These are phyloP conservation scores for Calcarisporium arbuscula DNA, from an alignment of 2,329 filamentous ascomycete genomes.

Conservation along the genomic window DNA sequence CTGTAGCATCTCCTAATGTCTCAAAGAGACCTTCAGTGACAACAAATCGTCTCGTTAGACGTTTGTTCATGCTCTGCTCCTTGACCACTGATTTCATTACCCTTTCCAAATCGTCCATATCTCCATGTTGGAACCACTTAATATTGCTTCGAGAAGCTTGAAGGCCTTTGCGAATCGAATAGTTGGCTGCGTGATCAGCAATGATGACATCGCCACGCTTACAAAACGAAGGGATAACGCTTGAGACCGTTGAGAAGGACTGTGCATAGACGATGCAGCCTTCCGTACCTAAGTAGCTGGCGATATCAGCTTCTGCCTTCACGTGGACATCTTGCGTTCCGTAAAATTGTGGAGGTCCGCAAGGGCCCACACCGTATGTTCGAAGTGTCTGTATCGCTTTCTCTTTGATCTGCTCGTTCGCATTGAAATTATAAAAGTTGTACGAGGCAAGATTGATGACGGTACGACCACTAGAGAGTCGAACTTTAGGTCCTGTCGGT, in stretches of 20 bases:
- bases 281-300: slow-evolving; percentile 81
- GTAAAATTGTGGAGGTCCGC: slow-evolving; percentile 95
- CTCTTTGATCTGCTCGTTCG: slow-evolving; percentile 87
- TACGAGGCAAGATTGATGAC: slow-evolving; percentile 91
- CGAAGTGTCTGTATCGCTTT: slow-evolving; percentile 91
- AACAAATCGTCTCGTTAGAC: slow-evolving; percentile 86
- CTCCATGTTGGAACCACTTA: slow-evolving; percentile 91
- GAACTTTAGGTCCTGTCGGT: slow-evolving; percentile 83
- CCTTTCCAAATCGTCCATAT: slow-evolving; percentile 86
- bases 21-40: slow-evolving; percentile 95
- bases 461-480: slow-evolving; percentile 79
- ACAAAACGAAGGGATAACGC: slow-evolving; percentile 92
- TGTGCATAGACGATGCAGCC: slow-evolving; percentile 94
- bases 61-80: slow-evolving; percentile 79
- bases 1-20: slow-evolving; percentile 74
- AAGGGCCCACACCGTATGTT: slow-evolving; percentile 93
- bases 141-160: slow-evolving; percentile 90
- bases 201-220: slow-evolving; percentile 97
- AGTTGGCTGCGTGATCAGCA: slow-evolving; percentile 89
- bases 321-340: slow-evolving; percentile 97
- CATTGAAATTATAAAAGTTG: slow-evolving; percentile 97
- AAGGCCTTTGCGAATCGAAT: slow-evolving; percentile 86
- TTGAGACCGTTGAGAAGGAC: slow-evolving; percentile 93
- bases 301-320: slow-evolving; percentile 91
- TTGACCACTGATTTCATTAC: slow-evolving; percentile 80